Evolutionary conservation across 352 stramenopile species (phyloP).

Genomic region (Phytopythium litorale): DNA sequence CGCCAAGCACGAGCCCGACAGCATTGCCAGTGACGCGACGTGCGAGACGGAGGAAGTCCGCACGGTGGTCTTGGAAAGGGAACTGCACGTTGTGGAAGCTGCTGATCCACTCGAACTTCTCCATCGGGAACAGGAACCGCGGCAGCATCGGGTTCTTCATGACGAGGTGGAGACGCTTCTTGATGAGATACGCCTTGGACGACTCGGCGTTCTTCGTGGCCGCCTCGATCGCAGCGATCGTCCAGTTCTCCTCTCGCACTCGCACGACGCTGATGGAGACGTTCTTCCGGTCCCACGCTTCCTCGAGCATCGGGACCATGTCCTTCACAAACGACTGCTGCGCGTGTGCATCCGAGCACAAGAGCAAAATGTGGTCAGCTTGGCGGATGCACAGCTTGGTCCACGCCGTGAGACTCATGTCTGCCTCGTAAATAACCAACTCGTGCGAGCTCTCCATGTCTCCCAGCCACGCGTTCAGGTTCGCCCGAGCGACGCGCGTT

Average conservation of each 20-base stretch:
- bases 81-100: constrained; percentile 84
- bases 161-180: constrained; percentile 52
- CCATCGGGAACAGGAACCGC: constrained; percentile 68
- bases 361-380: constrained; percentile 77
- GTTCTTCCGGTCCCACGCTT: constrained; percentile 71
- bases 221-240: constrained; percentile 44
- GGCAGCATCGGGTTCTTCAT: constrained; percentile 59
- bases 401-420: constrained; percentile 67
- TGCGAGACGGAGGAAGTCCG: constrained; percentile 84
- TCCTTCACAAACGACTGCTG: constrained; percentile 70
- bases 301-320: constrained; percentile 60
- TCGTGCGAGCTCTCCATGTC: constrained; percentile 78
- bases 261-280: constrained; percentile 73
- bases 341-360: constrained; percentile 70
- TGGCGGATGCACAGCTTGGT: constrained; percentile 83
- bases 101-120: constrained; percentile 87
- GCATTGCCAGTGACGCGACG: constrained; percentile 90
- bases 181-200: constrained; percentile 48
- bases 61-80: constrained; percentile 64
- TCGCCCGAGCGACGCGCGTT: constrained; percentile 58
- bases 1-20: constrained; percentile 92
- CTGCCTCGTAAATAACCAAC: constrained; percentile 80
- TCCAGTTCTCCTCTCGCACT: constrained; percentile 76
- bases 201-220: constrained; percentile 37
- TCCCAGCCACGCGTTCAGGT: constrained; percentile 75